A percentile compares a stretch with the other conserved stretches of the same genome.
These are phyloP conservation scores for Lodderomyces pseudojiufengensis DNA, from an alignment of 1,139 yeast species.

Conservation along the genomic window DNA sequence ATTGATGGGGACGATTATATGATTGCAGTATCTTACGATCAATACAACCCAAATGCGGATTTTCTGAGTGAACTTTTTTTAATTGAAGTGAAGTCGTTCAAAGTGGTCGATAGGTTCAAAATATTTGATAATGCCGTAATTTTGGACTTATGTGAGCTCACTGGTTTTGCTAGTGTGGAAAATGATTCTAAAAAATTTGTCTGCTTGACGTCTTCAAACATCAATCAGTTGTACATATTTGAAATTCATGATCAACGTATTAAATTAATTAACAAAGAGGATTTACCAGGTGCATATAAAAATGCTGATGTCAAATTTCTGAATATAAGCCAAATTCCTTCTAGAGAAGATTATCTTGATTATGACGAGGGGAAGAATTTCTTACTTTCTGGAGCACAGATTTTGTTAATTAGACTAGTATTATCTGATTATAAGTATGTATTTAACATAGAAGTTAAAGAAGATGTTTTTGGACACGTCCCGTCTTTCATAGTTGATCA, in stretches of 20 bases:
- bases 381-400: too few relatives aligned
- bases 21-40: slow-evolving; percentile 7
- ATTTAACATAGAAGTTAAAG: not conserved
- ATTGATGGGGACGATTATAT: slow-evolving; percentile 4
- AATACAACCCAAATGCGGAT: not conserved
- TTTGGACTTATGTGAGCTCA: slow-evolving; percentile 6
- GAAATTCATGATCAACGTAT: slow-evolving; percentile 3
- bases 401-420: too few relatives aligned
- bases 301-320: not conserved
- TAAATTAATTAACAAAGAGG: not conserved
- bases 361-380: too few relatives aligned
- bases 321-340: not conserved
- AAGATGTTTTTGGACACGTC: not conserved
- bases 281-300: not conserved
- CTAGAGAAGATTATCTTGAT: too few relatives aligned
- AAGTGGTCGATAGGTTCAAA: slow-evolving; percentile 1
- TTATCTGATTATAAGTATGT: not conserved
- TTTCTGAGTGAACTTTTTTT: slow-evolving; percentile 6
- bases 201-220: slow-evolving; percentile 3
- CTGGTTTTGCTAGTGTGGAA: not conserved
- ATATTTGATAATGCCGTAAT: slow-evolving; percentile 5
- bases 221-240: slow-evolving; percentile 5
- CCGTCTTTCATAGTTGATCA: slow-evolving; percentile 7
- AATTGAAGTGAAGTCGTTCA: slow-evolving; percentile 4
- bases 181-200: slow-evolving; percentile 1